Evolutionary conservation across 164 flowering plant species (phyloP), one percentile per base, ranked within the genome.

Genomic region (Kalanchoe fedtschenkoi): DNA sequence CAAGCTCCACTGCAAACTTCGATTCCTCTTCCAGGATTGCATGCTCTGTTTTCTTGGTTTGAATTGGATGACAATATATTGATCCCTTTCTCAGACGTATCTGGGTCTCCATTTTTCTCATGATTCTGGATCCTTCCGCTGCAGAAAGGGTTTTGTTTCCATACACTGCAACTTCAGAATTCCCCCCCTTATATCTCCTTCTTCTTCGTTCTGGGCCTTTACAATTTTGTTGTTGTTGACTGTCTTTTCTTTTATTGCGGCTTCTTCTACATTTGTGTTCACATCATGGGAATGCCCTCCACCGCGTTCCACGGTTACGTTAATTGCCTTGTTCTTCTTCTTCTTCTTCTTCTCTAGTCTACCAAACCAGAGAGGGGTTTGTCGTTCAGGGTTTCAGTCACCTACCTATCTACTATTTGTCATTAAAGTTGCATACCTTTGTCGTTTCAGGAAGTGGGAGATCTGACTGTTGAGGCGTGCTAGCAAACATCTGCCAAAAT

Each of bases 401-500:
- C n/a, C n/a, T n/a, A n/a, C n/a, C n/a, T n/a, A n/a, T n/a, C n/a
- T n/a, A n/a, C n/a, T n/a, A n/a, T n/a, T n/a, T n/a, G n/a, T n/a
- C n/a, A n/a, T n/a, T n/a, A 43, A n/a, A 43, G 51, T 43, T n/a
- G 24, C 51, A 15, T 42, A n/a, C 46, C 46, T 42, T 42, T 42
- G 15, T 42, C 6, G 21, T 42, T 16, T 42, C 46, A 42, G 46
- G 46, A 15, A 42, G 19, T 42, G 19, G 46, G 46, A 42, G 46
- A 42, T 42, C 46, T 42, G 46, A 42, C 3, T 42, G 15, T 15
- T 39, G 11, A 39, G n/a, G n/a, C 43, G 3, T 39, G 43, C 43
- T 15, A 42, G 46, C 46, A 42, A 42, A 42, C n/a, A n/a, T 42
- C 46, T 55, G 4, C 10, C 22, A 53, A 53, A 51, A 63, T 63